Conservation (phyloP, 257 asterid species). For the Rauvolfia tetraphylla region DNA sequence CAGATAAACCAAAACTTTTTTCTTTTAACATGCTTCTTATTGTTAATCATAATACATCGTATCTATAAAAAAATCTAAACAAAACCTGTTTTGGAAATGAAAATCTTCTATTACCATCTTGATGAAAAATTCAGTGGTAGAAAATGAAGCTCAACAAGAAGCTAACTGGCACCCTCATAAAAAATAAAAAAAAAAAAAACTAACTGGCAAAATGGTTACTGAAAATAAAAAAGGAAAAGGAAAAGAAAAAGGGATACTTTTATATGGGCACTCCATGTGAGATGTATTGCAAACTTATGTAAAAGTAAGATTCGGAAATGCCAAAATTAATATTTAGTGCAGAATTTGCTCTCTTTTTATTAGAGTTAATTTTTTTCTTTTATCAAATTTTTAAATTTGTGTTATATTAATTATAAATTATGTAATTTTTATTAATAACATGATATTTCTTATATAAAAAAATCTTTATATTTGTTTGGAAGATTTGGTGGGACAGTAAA, state of each 20-base stretch:
- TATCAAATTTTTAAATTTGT: too few species aligned
- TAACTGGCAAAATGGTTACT: too few species aligned
- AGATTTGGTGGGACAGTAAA: slow-evolving; percentile 20
- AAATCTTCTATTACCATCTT: neutral
- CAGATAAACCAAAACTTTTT: slow-evolving; percentile 1
- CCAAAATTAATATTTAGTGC: too few species aligned
- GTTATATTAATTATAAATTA: too few species aligned
- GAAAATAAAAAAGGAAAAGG: neutral
- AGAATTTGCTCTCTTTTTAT: too few species aligned
- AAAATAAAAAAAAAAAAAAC: neutral
- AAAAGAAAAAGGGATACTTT: neutral
- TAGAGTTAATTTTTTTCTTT: too few species aligned
- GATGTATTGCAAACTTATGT: neutral
- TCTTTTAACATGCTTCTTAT: neutral
- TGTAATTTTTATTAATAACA: too few species aligned
- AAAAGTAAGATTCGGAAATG: neutral
- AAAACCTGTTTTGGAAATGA: neutral
- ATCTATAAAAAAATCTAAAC: neutral
- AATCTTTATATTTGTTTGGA: slow-evolving; percentile 9
- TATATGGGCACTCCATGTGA: neutral
- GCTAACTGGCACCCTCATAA: neutral
- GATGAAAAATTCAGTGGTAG: neutral
- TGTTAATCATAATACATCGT: neutral
- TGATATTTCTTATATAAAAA: too few species aligned
- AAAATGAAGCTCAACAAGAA: neutral